Evolutionary conservation across 345 rosid species (phyloP), one percentile per base, ranked within the genome.

Genomic region (Brassica carinata): DNA sequence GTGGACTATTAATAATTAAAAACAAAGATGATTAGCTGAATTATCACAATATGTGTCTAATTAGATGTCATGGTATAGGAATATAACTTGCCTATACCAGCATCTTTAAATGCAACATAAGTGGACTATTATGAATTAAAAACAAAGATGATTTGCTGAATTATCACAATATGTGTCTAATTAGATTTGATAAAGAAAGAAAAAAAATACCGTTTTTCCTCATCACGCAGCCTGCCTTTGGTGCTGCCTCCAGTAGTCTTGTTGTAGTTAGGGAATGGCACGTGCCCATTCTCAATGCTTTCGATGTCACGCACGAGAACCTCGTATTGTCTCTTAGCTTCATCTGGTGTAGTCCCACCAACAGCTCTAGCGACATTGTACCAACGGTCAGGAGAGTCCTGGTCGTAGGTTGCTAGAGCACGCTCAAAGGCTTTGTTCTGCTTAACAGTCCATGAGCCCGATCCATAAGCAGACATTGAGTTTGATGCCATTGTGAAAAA

Each of bases 381-480:
- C 99, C 99, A 95, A 57, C 99, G 95, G 87, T 93, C 98, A 1
- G 98, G 99, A 4, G 99, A 90, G 81, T 95, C 99, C 86, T 83
- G 87, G 86, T 95, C 99, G n/a, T 86, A 93, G 72, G 86, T 88
- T 6, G 98, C 99, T 85, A 95, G 86, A 1, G 98, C 99, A 84
- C 77, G 85, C 84, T 95, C 99, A 29, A 95, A 95, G 69, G 90
- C 96, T 81, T 95, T 91, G 97, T 91, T 90, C 81, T 95, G 91
- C 90, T 93, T 84, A 0, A 85, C 87, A 10, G 93, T 90, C 98
- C 99, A 95, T 3, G 89, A 86, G 27, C 82, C 82, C 3, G 91
- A 88, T 5, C 89, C 90, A 8, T 87, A 88, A 27, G 92, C 80
- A 6, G 98, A 92, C 87, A 92, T 90, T 65, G 98, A 90, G 80